Evolutionary conservation across 164 flowering plant genomes (phyloP).

Genomic region (Nelumbo lutea): DNA sequence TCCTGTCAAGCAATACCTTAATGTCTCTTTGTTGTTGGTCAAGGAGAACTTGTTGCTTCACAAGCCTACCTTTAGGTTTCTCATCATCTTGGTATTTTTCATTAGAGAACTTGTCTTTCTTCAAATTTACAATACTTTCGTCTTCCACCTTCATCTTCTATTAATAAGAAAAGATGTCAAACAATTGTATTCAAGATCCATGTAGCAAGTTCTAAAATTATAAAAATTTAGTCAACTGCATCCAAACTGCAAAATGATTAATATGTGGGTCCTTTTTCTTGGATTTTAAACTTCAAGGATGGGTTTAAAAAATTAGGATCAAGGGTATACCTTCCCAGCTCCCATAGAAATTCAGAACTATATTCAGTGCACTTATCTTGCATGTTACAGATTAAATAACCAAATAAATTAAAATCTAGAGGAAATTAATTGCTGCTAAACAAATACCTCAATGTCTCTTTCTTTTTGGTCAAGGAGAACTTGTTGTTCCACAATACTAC

Average conservation of each 20-base stretch:
- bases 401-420: not conserved
- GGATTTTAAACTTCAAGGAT: not conserved
- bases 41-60: slow-evolving; percentile 55
- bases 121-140: slow-evolving; percentile 12
- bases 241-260: too few relatives aligned
- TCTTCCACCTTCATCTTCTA: slow-evolving; percentile 34
- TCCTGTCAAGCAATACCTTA: slow-evolving; percentile 36
- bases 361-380: not conserved
- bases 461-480: slow-evolving; percentile 64
- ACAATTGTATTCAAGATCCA: not conserved
- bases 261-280: not conserved
- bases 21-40: slow-evolving; percentile 68
- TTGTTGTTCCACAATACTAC: slow-evolving; percentile 40
- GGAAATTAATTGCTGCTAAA: not conserved
- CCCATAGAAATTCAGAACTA: too few relatives aligned
- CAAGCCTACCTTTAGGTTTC: slow-evolving; percentile 31
- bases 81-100: slow-evolving; percentile 30
- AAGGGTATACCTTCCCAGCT: slow-evolving; percentile 33
- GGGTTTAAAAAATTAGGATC: not conserved
- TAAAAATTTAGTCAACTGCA: not conserved
- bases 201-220: not conserved
- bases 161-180: slow-evolving; percentile 1
- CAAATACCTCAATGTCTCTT: slow-evolving; percentile 58
- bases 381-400: too few relatives aligned
- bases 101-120: slow-evolving; percentile 21